Conservation (phyloP, 148 eudicot genomes). For the Nepenthes gracilis region DNA sequence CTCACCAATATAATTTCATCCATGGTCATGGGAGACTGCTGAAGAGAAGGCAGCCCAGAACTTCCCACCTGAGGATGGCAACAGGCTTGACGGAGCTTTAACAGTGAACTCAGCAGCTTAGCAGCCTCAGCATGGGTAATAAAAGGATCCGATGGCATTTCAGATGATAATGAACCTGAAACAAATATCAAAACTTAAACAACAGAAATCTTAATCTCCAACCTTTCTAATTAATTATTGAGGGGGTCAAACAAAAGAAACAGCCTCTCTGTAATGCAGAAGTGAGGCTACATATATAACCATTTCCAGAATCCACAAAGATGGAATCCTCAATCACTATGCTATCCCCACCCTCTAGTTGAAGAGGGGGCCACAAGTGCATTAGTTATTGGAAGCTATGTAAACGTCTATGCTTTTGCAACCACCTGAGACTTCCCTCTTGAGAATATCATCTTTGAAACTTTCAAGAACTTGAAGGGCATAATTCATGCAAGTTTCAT, state of each 20-base stretch:
- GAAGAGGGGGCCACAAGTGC: not conserved
- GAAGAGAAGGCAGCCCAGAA: slow-evolving; percentile 80
- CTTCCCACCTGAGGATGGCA: slow-evolving; percentile 99
- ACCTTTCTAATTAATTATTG: no score
- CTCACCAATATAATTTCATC: slow-evolving; percentile 81
- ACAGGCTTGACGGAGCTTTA: slow-evolving; percentile 98
- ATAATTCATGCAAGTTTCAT: slow-evolving; percentile 71
- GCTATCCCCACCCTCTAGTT: not conserved
- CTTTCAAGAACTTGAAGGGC: slow-evolving; percentile 69
- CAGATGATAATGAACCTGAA: slow-evolving; percentile 41
- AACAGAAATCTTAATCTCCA: not conserved
- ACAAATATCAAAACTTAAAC: slow-evolving; percentile 4
- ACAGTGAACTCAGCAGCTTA: slow-evolving; percentile 79
- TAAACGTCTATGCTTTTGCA: not conserved
- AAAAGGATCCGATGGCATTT: slow-evolving; percentile 27
- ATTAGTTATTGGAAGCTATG: not conserved
- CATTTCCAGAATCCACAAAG: no score
- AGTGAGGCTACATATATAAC: no score
- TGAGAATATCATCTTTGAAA: slow-evolving; percentile 38
- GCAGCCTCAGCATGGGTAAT: slow-evolving; percentile 75
- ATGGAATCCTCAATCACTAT: no score
- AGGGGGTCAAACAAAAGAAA: no score
- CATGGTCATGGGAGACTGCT: slow-evolving; percentile 96
- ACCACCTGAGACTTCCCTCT: slow-evolving; percentile 45
- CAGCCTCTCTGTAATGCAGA: no score